Conservation (phyloP, 2,329 filamentous ascomycete genomes). For the Colletotrichum lentis region DNA sequence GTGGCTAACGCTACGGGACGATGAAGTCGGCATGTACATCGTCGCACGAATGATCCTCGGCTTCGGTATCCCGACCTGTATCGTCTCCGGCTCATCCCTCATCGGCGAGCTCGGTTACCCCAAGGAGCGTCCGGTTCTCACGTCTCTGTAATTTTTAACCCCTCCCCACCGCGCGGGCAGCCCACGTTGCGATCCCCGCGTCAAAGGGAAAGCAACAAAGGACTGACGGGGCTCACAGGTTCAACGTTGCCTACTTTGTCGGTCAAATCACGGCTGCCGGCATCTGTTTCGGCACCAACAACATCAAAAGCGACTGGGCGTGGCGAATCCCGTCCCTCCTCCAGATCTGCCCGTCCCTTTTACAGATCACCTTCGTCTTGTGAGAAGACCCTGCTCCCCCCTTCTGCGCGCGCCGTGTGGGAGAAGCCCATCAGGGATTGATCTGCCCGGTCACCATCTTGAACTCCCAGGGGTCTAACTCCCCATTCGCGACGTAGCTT, state of each 20-base stretch:
- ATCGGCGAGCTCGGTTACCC: slow-evolving; percentile 68
- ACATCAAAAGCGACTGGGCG: slow-evolving; percentile 49
- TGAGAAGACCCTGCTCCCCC: slow-evolving; percentile 47
- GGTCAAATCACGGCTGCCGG: slow-evolving; percentile 58
- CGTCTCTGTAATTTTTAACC: slow-evolving; percentile 52
- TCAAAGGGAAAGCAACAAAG: too few relatives aligned
- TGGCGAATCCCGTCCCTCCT: slow-evolving; percentile 58
- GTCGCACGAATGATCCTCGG: slow-evolving; percentile 67
- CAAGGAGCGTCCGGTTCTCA: slow-evolving; percentile 66
- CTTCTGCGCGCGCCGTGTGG: not conserved
- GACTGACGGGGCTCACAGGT: slow-evolving; percentile 42
- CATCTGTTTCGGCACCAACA: slow-evolving; percentile 60
- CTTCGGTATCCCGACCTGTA: slow-evolving; percentile 67
- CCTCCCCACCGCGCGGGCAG: too few relatives aligned
- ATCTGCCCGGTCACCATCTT: not conserved
- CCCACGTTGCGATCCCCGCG: too few relatives aligned
- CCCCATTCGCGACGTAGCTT: slow-evolving; percentile 48
- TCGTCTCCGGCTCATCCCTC: slow-evolving; percentile 65
- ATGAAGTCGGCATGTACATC: slow-evolving; percentile 63
- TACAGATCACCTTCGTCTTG: slow-evolving; percentile 53
- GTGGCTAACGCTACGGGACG: not conserved
- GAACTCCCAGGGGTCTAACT: not conserved
- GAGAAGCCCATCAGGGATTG: not conserved
- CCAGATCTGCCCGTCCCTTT: slow-evolving; percentile 54
- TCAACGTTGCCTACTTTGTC: slow-evolving; percentile 66